These are phyloP conservation scores for Helicocarpus griseus DNA, from an alignment of 2,329 filamentous ascomycete genomes.

Conservation along the genomic window DNA sequence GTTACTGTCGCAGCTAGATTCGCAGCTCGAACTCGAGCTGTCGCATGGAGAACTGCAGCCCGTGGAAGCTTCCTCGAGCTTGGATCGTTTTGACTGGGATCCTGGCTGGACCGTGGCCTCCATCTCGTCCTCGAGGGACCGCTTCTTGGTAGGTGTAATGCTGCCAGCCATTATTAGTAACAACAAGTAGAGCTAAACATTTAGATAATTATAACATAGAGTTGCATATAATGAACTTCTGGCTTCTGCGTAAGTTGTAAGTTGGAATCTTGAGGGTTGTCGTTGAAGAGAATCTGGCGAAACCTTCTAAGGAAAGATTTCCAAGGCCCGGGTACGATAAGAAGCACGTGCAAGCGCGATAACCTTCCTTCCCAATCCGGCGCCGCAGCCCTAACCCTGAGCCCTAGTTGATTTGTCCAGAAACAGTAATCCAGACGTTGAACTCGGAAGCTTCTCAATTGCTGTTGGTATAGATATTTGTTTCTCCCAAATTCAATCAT, in stretches of 20 bases:
- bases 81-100: slow-evolving; percentile 1
- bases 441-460: not conserved
- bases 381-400: not conserved
- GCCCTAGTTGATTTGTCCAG: not conserved
- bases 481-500: not conserved
- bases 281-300: no score
- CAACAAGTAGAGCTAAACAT: no score
- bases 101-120: not conserved
- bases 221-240: not conserved
- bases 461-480: not conserved
- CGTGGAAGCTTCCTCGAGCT: not conserved
- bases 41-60: not conserved
- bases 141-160: slow-evolving; percentile 2
- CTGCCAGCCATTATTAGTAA: not conserved
- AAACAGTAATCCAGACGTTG: not conserved
- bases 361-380: not conserved
- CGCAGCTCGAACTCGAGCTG: not conserved
- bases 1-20: not conserved
- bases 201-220: not conserved
- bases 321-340: not conserved
- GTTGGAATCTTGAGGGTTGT: no score
- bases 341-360: slow-evolving; percentile 1
- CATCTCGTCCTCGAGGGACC: slow-evolving; percentile 1
- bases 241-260: no score
- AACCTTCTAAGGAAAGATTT: not conserved